Evolutionary conservation across 2,329 filamentous ascomycete species (phyloP), one percentile per base, ranked within the genome.

Genomic region (Aspergillus niger): DNA sequence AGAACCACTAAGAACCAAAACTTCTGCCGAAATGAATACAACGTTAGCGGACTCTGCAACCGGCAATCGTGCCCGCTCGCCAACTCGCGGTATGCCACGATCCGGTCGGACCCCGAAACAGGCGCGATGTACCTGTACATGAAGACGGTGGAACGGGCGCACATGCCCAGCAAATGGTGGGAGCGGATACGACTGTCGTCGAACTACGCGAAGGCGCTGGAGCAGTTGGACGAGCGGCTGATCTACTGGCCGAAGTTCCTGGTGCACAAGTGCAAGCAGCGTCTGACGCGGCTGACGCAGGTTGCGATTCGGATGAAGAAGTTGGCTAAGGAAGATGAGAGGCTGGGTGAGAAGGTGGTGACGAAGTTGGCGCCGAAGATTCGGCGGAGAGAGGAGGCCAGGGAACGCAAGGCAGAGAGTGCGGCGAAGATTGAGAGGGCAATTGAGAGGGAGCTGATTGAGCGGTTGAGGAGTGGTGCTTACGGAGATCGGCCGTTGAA

Each of bases 161-260:
- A 93, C 77, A 86, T 94, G 78, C 95, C 94, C 1, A 89, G 87
- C 61, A 96, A 96, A 78, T 88, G 94, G 81, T 99, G 95, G 95
- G 92, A 98, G 80, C 88, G 89, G 68, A 92, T 97, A 74, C 91
- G 92, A 73, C 83, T 99, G 36, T 92, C 91, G 28, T 86, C 88
- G 70, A 97, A 98, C 82, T 98, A 98, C 78, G 86, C 88, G 65
- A 90, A 93, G 74, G 95, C 95, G 0, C 85, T 99, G 26, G 86
- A 91, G 68, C 91, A 96, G 76, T 87, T 99, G 67, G 92, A 97
- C 75, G 86, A 91, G 69, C 86, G 89, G 52, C 83, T 97, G 67
- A 90, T 92, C 72, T 98, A 97, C 83, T 98, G 92, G 82, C 93
- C 94, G 58, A 96, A 97, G 76, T 97, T 96, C 74, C 80, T 97